These are phyloP conservation scores for Nothopassalora personata DNA, from an alignment of 2,329 filamentous ascomycete species.

Conservation along the genomic window DNA sequence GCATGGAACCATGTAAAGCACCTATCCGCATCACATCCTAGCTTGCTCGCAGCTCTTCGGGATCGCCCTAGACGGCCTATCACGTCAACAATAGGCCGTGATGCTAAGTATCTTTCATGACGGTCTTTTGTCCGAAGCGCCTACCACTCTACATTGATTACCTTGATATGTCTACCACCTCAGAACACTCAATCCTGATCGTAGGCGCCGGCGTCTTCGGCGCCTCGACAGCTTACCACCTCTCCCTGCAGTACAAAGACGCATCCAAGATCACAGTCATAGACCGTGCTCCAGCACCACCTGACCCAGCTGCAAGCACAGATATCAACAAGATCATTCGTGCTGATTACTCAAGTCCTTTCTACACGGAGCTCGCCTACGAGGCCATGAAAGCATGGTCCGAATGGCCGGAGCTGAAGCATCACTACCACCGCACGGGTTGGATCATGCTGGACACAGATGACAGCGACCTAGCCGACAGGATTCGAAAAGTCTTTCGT, in stretches of 20 bases:
- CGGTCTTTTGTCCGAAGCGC: not conserved
- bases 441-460: constrained; percentile 53
- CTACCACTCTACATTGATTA: not conserved
- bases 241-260: constrained; percentile 34
- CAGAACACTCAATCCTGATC: constrained; percentile 33
- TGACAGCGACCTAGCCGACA: constrained; percentile 43
- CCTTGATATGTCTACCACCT: not conserved
- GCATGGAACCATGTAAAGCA: no score
- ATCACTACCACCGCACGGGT: constrained; percentile 55
- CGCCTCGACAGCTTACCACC: constrained; percentile 57
- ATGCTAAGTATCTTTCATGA: not conserved
- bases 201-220: constrained; percentile 37
- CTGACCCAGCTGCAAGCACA: constrained; percentile 57
- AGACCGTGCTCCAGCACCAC: constrained; percentile 42
- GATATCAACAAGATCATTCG: constrained; percentile 70
- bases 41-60: not conserved
- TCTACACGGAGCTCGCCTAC: constrained; percentile 32
- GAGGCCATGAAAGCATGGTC: constrained; percentile 38
- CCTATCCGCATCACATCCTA: no score
- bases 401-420: constrained; percentile 26
- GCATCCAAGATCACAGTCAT: constrained; percentile 38
- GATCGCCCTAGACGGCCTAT: not conserved
- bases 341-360: constrained; percentile 52
- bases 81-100: not conserved
- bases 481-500: constrained; percentile 52